These are phyloP conservation scores for Evansstolkia leycettana DNA, from an alignment of 495 filamentous ascomycete species.

Conservation along the genomic window DNA sequence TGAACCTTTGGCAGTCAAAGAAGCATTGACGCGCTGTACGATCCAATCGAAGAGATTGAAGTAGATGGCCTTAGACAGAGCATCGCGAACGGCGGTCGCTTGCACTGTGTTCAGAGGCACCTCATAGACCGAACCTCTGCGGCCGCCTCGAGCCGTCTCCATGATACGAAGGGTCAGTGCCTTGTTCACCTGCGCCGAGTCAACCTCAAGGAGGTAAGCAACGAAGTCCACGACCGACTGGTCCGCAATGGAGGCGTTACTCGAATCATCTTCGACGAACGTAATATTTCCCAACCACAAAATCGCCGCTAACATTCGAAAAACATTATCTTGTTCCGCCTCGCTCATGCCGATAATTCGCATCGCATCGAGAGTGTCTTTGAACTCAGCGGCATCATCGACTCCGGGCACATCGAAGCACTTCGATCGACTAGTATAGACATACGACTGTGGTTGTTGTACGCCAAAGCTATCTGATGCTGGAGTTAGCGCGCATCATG, in stretches of 20 bases:
- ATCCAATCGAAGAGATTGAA: constrained; percentile 99
- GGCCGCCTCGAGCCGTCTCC: constrained; percentile 77
- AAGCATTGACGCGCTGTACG: constrained; percentile 81
- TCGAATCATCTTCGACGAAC: constrained; percentile 75
- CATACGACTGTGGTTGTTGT: constrained; percentile 82
- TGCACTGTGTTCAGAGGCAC: constrained; percentile 85
- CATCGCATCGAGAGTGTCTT: constrained; percentile 91
- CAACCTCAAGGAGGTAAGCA: constrained; percentile 86
- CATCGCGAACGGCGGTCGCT: constrained; percentile 87
- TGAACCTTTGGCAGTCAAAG: constrained; percentile 65
- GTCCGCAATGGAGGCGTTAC: constrained; percentile 77
- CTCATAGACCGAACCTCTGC: constrained; percentile 73
- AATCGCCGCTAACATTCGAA: constrained; percentile 88
- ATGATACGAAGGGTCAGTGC: constrained; percentile 82
- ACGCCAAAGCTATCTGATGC: constrained; percentile 63
- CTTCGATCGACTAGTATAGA: constrained; percentile 90
- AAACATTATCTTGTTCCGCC: constrained; percentile 88
- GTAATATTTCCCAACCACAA: constrained; percentile 91
- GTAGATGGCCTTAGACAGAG: constrained; percentile 88
- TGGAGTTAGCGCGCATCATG: neutral
- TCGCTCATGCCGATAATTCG: constrained; percentile 80
- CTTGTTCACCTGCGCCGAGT: constrained; percentile 66
- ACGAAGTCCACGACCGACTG: constrained; percentile 88
- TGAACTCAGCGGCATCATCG: constrained; percentile 82
- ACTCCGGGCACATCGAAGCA: constrained; percentile 90